These are phyloP conservation scores for Rhipidocladum racemiflorum DNA, from an alignment of 176 grass and related monocot genomes.

Conservation along the genomic window DNA sequence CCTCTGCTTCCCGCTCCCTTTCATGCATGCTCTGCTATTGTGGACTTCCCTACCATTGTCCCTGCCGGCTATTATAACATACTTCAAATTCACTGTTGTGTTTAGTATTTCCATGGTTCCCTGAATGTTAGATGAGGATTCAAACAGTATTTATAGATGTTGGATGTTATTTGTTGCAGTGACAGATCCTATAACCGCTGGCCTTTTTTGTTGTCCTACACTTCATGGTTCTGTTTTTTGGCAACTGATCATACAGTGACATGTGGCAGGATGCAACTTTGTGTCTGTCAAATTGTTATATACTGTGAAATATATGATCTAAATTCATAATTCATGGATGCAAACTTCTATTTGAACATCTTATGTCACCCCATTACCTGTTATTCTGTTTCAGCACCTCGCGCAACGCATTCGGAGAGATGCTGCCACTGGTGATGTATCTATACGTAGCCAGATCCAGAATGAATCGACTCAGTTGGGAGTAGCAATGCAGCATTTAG, in stretches of 20 bases:
- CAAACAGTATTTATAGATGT: not conserved
- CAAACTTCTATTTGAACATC: not conserved
- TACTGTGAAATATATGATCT: not conserved
- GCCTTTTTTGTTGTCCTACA: not conserved
- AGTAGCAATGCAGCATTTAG: slow-evolving; percentile 81
- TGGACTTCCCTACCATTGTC: not conserved
- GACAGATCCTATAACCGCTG: not conserved
- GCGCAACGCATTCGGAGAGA: slow-evolving; percentile 56
- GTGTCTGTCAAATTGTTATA: not conserved
- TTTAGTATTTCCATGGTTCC: not conserved
- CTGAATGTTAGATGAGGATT: not conserved
- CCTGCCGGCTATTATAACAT: not conserved
- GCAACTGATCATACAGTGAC: not conserved
- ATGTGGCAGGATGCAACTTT: not conserved
- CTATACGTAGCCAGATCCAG: slow-evolving; percentile 69
- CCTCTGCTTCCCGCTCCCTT: not conserved
- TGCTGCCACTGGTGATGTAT: slow-evolving; percentile 45
- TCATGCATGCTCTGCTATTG: not conserved
- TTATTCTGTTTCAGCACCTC: slow-evolving; percentile 54
- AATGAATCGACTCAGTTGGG: slow-evolving; percentile 70
- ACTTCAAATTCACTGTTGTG: not conserved
- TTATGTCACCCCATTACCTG: not conserved
- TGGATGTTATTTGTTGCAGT: not conserved
- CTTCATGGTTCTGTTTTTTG: not conserved
- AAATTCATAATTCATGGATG: not conserved